Evolutionary conservation across 2,329 filamentous ascomycete genomes (phyloP), one percentile per base, ranked within the genome.

Genomic region (Herpotrichia juniperi): DNA sequence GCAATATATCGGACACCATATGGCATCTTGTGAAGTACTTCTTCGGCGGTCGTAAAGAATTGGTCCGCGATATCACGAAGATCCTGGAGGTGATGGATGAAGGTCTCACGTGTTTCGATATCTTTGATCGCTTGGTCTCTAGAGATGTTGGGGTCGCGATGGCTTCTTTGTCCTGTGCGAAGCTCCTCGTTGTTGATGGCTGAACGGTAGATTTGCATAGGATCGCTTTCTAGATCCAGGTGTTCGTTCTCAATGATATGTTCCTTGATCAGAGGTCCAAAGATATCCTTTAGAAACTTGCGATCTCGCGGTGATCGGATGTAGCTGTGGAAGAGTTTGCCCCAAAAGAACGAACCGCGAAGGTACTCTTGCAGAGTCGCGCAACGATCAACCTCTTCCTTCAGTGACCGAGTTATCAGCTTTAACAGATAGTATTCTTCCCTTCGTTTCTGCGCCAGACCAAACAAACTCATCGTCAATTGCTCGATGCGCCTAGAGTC

Each of bases 131-230:
- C 94, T 62, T 96, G 83, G 71, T 99, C 94, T 56, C 93, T 86
- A 0, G 91, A 89, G 28, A 99, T 88, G 61, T 97, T 92, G 12
- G 91, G 85, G 28, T 87, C 89, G 56, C 94, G 84, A 44, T 84
- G 84, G 71, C 93, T 96, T 17, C 91, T 86, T 59, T 87, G 86
- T 4, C 94, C 94, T 0, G 94, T 99, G 16, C 91, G 87, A 21
- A 99, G 85, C 75, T 99, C 94, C 74, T 97, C 93, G 64, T 99
- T 96, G 77, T 96, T 97, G 76, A 99, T 96, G 12, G 91, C 88
- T 4, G 92, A 94, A 35, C 90, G 86, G 75, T 99, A 97, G 51
- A 99, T 99, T 64, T 97, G 93, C 80, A 97, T 88, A 0, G 94
- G 94, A 68, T 99, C 94, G 71, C 93, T 97, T 75, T 99, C 94